Evolutionary conservation across 2,329 filamentous ascomycete species (phyloP).

Genomic region (Teratosphaeria viscida): DNA sequence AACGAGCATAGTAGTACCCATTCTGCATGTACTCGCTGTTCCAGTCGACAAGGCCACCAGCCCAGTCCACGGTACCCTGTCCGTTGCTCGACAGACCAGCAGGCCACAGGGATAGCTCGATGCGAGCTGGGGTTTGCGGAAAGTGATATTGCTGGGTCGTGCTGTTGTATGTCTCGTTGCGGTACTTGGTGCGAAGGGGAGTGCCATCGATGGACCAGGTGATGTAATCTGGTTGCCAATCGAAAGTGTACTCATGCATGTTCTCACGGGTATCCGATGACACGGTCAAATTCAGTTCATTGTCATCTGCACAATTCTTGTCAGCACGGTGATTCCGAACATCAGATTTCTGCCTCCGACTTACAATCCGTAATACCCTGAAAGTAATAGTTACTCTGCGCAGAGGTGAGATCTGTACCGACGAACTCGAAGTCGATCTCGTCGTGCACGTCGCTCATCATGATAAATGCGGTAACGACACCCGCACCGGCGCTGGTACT

Average conservation of each 20-base stretch:
- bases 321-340: neutral
- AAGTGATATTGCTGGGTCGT: constrained; percentile 73
- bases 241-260: constrained; percentile 83
- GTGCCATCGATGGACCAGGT: constrained; percentile 81
- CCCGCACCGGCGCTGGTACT: constrained; percentile 76
- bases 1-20: constrained; percentile 80
- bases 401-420: constrained; percentile 62
- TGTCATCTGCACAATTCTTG: constrained; percentile 48
- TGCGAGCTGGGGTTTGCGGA: constrained; percentile 81
- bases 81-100: constrained; percentile 71
- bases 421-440: constrained; percentile 98
- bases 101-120: constrained; percentile 94
- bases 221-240: constrained; percentile 80
- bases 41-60: constrained; percentile 86
- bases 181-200: constrained; percentile 61
- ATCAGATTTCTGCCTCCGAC: constrained; percentile 25
- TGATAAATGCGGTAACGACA: constrained; percentile 95
- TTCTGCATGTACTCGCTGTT: constrained; percentile 67
- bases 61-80: constrained; percentile 80
- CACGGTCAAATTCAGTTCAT: constrained; percentile 59
- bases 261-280: constrained; percentile 59
- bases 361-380: constrained; percentile 86
- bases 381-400: constrained; percentile 95
- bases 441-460: constrained; percentile 91
- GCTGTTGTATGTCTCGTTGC: constrained; percentile 73